phyloP scores from a whole-genome alignment of 129 eudicot species.

The Arctium lappa region DNA sequence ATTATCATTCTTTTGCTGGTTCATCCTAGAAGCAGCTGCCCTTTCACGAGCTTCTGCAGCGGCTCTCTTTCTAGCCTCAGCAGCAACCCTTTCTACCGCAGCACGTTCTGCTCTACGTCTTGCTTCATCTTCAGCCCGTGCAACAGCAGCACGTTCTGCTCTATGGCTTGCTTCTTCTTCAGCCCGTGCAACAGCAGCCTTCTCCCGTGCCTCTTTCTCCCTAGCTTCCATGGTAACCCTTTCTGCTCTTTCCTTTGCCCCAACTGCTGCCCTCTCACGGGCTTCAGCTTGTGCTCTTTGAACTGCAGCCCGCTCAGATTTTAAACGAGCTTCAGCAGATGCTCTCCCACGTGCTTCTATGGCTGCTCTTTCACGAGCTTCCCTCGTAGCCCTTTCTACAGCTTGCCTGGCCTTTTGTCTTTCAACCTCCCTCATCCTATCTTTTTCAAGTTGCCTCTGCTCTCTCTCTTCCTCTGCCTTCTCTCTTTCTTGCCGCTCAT shows the following conservation, averaged over 20 bases:
- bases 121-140: constrained; percentile 50
- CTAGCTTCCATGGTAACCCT: constrained; percentile 60
- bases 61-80: constrained; percentile 64
- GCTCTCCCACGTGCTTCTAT: constrained; percentile 67
- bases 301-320: constrained; percentile 63
- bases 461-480: constrained; percentile 53
- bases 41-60: constrained; percentile 58
- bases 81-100: constrained; percentile 55
- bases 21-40: constrained; percentile 55
- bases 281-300: constrained; percentile 83
- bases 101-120: constrained; percentile 58
- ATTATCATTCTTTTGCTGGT: constrained; percentile 62
- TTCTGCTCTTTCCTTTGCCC: constrained; percentile 75
- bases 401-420: constrained; percentile 65
- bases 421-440: constrained; percentile 56
- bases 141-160: constrained; percentile 15
- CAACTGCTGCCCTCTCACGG: constrained; percentile 75
- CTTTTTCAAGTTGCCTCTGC: constrained; percentile 47
- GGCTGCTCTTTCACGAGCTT: constrained; percentile 57
- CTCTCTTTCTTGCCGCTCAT: constrained; percentile 46
- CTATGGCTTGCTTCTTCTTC: no score
- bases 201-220: constrained; percentile 48
- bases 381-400: constrained; percentile 67
- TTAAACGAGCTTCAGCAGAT: constrained; percentile 42
- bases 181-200: constrained; percentile 27